These are phyloP conservation scores for Amphibolis antarctica DNA, from an alignment of 106 monocot genomes.

Conservation along the genomic window DNA sequence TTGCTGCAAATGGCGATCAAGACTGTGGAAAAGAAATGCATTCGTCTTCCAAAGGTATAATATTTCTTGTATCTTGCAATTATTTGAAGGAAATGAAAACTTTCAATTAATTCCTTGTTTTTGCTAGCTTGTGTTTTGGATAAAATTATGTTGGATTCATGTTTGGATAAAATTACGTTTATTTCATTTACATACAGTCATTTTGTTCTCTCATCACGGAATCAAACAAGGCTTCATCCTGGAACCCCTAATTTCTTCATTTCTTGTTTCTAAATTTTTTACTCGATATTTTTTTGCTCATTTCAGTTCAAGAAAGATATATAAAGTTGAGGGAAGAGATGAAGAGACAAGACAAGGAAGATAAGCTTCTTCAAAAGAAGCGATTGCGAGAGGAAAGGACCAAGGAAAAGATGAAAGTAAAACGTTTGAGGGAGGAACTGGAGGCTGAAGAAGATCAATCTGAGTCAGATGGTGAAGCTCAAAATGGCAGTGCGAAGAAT, in stretches of 20 bases:
- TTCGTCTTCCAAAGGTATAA: background rate
- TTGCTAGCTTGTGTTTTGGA: too few species aligned
- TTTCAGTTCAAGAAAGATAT: slow-evolving; percentile 20
- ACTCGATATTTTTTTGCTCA: background rate
- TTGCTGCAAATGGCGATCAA: slow-evolving; percentile 21
- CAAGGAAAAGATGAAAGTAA: slow-evolving; percentile 58
- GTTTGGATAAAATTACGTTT: too few species aligned
- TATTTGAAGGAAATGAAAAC: too few species aligned
- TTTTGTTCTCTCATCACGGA: too few species aligned
- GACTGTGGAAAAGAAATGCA: background rate
- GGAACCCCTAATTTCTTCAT: too few species aligned
- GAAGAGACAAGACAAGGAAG: slow-evolving; percentile 56
- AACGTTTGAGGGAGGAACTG: slow-evolving; percentile 32
- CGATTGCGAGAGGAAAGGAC: slow-evolving; percentile 44
- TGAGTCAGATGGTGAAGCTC: slow-evolving; percentile 19
- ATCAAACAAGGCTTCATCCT: too few species aligned
- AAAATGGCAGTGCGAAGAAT: slow-evolving; percentile 12
- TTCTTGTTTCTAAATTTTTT: too few species aligned
- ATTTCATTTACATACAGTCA: too few species aligned
- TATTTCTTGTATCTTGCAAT: background rate
- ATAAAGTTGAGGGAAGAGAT: slow-evolving; percentile 45
- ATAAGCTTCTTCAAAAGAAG: slow-evolving; percentile 46
- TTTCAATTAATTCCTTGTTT: too few species aligned
- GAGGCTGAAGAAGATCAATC: slow-evolving; percentile 26
- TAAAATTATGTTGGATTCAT: too few species aligned